Evolutionary conservation across 768 basidiomycete genomes (phyloP).

Genomic region (Mycena latifolia): DNA sequence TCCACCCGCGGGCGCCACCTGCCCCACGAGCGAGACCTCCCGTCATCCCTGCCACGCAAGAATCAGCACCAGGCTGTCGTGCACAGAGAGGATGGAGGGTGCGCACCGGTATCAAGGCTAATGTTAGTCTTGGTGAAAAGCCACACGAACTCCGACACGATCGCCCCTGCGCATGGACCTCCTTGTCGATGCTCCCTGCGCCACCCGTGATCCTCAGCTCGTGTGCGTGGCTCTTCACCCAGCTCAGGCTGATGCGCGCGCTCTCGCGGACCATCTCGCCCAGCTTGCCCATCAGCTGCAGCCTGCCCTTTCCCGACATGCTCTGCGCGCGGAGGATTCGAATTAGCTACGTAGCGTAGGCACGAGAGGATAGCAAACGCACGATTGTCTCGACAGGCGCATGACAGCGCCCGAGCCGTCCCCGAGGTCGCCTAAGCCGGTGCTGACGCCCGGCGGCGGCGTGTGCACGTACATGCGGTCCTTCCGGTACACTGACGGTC

Average conservation of each 20-base stretch:
- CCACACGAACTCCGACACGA: constrained; percentile 91
- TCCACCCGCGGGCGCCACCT: constrained; percentile 96
- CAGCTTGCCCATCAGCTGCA: constrained; percentile 96
- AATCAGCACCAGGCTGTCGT: neutral
- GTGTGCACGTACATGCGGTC: constrained; percentile 87
- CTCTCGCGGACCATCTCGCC: constrained; percentile 98
- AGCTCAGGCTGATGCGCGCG: constrained; percentile 94
- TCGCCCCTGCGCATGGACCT: constrained; percentile 96
- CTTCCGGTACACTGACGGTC: constrained; percentile 95
- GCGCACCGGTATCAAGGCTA: constrained; percentile 88
- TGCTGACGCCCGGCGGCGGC: constrained; percentile 94
- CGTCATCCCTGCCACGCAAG: constrained; percentile 86
- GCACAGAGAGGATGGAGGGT: constrained; percentile 14
- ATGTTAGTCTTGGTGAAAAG: constrained; percentile 90
- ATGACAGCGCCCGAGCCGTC: constrained; percentile 97
- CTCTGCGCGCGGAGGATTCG: no score
- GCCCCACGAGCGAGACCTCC: constrained; percentile 95
- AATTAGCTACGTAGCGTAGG: no score
- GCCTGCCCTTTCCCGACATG: constrained; percentile 95
- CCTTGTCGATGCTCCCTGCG: constrained; percentile 85
- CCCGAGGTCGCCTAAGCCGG: constrained; percentile 94
- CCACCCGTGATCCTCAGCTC: constrained; percentile 87
- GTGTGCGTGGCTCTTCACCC: constrained; percentile 92
- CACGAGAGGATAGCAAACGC: constrained; percentile 45
- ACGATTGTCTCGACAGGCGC: constrained; percentile 97